Percentiles rank a stretch among this genome's conserved stretches.
phyloP scores from a whole-genome alignment of 2,329 filamentous ascomycete species.

The Aspergillus sp. region DNA sequence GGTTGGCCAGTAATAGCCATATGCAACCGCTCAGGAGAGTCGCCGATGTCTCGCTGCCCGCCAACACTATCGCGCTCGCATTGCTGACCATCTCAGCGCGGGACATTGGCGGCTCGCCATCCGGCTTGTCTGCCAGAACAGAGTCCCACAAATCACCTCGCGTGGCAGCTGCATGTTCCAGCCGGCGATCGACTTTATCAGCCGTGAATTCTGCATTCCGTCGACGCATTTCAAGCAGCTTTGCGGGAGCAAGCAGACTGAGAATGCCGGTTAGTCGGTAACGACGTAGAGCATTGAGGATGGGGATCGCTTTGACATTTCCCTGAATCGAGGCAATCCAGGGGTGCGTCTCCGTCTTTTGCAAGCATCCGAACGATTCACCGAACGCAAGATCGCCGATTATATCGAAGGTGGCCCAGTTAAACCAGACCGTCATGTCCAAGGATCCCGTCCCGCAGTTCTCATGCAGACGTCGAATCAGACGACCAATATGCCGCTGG shows the following conservation, averaged over 20 bases:
- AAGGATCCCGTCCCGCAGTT: neutral
- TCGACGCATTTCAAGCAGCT: neutral
- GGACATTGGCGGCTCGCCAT: neutral
- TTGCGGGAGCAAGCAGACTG: neutral
- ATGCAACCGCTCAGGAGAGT: constrained; percentile 40
- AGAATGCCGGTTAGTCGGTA: neutral
- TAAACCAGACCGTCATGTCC: constrained; percentile 29
- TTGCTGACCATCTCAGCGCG: constrained; percentile 20
- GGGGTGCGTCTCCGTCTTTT: constrained; percentile 30
- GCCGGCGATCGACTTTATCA: constrained; percentile 20
- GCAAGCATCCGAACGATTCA: constrained; percentile 35
- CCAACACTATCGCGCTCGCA: constrained; percentile 31
- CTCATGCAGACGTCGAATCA: constrained; percentile 16
- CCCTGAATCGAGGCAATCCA: constrained; percentile 38
- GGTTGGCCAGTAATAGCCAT: constrained; percentile 28
- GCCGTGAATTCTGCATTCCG: constrained; percentile 12
- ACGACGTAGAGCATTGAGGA: neutral
- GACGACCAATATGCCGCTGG: constrained; percentile 21
- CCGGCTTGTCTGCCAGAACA: neutral
- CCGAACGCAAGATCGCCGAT: constrained; percentile 25
- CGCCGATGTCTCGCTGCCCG: constrained; percentile 43
- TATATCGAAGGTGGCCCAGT: constrained; percentile 37
- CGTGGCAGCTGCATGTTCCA: constrained; percentile 15
- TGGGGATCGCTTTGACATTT: constrained; percentile 12
- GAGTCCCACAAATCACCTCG: constrained; percentile 22